Conservation (phyloP, 2,329 filamentous ascomycete species). For the Epichloe bromicola region DNA sequence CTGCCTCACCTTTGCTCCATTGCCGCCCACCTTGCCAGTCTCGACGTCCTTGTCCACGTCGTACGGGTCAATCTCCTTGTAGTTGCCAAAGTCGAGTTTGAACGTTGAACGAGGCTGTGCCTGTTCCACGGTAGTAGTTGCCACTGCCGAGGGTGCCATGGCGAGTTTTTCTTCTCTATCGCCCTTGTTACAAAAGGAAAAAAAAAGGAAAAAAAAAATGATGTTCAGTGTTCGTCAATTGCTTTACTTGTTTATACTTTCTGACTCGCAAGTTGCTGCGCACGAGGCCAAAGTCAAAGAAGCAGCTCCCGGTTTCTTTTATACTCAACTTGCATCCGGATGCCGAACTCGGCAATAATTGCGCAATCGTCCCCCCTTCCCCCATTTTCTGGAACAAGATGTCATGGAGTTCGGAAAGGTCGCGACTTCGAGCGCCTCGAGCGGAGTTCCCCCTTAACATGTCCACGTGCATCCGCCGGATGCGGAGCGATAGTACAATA, state of each 20-base stretch:
- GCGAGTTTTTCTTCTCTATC: neutral
- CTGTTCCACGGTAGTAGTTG: slow-evolving; percentile 6
- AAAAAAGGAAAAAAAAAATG: fast-evolving
- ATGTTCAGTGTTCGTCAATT: neutral
- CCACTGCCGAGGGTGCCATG: slow-evolving; percentile 14
- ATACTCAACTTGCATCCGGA: neutral
- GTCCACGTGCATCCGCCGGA: fast-evolving
- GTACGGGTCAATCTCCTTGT: slow-evolving; percentile 18
- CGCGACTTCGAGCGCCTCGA: neutral
- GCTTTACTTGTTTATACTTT: neutral
- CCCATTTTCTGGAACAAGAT: neutral
- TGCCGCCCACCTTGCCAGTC: slow-evolving; percentile 15
- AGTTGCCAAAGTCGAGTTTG: slow-evolving; percentile 16
- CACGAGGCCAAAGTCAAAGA: neutral
- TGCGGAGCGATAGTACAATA: neutral
- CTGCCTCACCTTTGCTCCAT: slow-evolving; percentile 14
- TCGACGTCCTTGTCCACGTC: slow-evolving; percentile 16
- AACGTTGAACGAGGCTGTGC: slow-evolving; percentile 6
- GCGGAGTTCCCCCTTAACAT: neutral
- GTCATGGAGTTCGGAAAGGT: neutral
- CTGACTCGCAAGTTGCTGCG: neutral
- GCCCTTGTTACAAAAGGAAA: neutral
- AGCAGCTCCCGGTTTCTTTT: neutral
- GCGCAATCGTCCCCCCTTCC: neutral
- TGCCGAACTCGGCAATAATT: neutral